Percentiles rank a stretch among this genome's conserved stretches.
phyloP scores from a whole-genome alignment of 768 basidiomycete genomes.

The Mycena leptocephala region DNA sequence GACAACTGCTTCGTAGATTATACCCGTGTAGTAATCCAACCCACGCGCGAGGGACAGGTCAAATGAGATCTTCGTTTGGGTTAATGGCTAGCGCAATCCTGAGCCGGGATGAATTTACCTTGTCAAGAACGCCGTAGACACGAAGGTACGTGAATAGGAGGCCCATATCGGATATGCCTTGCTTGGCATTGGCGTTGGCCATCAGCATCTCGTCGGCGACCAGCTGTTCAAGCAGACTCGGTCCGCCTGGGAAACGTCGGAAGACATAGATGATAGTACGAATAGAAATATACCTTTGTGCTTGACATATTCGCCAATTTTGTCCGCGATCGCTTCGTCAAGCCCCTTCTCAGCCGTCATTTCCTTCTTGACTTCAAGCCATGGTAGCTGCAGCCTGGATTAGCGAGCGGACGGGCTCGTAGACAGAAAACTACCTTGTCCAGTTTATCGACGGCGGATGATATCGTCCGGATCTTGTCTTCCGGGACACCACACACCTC shows the following conservation, averaged over 20 bases:
- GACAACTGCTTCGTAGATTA: constrained; percentile 97
- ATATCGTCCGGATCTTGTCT: constrained; percentile 93
- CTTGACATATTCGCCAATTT: constrained; percentile 97
- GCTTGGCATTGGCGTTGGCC: constrained; percentile 82
- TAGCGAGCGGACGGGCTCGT: background rate
- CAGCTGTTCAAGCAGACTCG: constrained; percentile 81
- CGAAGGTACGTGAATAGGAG: constrained; percentile 87
- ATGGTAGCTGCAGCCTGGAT: constrained; percentile 72
- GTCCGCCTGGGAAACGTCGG: constrained; percentile 71
- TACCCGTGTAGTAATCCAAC: constrained; percentile 98
- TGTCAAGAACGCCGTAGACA: constrained; percentile 85
- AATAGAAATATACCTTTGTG: constrained; percentile 79
- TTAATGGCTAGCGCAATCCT: background rate
- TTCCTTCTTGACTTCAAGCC: constrained; percentile 94
- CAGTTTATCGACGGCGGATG: constrained; percentile 97
- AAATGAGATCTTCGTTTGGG: constrained; percentile 84
- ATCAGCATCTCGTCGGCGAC: constrained; percentile 75
- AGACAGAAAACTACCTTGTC: constrained; percentile 79
- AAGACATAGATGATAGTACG: background rate
- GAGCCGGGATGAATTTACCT: constrained; percentile 60
- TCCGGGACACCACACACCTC: constrained; percentile 94
- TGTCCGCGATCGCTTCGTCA: constrained; percentile 85
- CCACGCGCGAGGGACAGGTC: constrained; percentile 98
- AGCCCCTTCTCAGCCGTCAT: constrained; percentile 98
- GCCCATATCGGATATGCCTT: constrained; percentile 90